Evolutionary conservation across 176 grass and related monocot genomes (phyloP).

Genomic region (Musa troglodytarum): DNA sequence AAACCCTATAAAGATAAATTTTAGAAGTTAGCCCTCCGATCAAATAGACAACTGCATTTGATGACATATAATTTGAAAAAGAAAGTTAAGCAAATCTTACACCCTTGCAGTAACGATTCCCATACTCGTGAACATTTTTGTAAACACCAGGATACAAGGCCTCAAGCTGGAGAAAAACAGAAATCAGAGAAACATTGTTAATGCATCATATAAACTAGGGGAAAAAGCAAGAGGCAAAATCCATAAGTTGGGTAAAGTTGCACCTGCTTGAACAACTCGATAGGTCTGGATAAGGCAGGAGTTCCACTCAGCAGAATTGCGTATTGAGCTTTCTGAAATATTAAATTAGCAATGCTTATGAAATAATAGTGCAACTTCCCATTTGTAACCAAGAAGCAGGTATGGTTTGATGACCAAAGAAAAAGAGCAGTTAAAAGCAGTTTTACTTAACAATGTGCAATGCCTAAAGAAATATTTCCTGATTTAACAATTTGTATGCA

Average conservation of each 20-base stretch:
- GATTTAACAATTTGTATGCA: background rate
- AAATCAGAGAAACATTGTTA: conserved; percentile 16
- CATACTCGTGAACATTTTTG: conserved; percentile 77
- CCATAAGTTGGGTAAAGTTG: background rate
- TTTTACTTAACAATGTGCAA: background rate
- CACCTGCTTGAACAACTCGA: conserved; percentile 91
- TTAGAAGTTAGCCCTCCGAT: conserved; percentile 2
- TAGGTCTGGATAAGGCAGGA: conserved; percentile 88
- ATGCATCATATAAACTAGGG: background rate
- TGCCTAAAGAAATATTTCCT: background rate
- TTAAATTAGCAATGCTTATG: conserved; percentile 4
- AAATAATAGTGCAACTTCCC: background rate
- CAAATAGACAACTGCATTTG: background rate
- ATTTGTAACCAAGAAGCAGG: background rate
- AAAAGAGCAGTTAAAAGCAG: background rate
- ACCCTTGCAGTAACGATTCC: conserved; percentile 85
- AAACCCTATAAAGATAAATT: conserved; percentile 37
- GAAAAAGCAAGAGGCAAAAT: background rate
- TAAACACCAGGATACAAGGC: conserved; percentile 72
- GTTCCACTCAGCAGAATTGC: conserved; percentile 85
- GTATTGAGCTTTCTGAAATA: conserved; percentile 85
- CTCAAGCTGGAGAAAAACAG: conserved; percentile 49
- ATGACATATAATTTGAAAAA: background rate
- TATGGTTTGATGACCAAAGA: background rate
- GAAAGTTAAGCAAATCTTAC: conserved; percentile 39